phyloP scores from a whole-genome alignment of 2,329 filamentous ascomycete species.

The Fusarium sublunatum region DNA sequence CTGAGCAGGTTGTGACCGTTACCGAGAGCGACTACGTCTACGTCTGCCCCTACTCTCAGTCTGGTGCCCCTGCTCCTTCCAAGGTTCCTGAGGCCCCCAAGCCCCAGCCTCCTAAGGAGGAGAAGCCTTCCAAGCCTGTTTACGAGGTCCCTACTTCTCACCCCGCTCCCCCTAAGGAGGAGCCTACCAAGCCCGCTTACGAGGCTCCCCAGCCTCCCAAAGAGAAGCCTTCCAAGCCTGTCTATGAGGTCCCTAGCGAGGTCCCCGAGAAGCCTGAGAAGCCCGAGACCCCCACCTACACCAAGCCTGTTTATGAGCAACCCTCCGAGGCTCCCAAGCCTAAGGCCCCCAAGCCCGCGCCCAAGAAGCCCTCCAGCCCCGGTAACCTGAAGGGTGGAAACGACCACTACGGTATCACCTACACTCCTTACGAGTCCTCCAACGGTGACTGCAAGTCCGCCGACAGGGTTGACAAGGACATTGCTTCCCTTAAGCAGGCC shows the following conservation, averaged over 20 bases:
- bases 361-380: conserved; percentile 41
- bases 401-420: conserved; percentile 79
- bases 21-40: conserved; percentile 75
- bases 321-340: conserved; percentile 43
- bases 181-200: conserved; percentile 30
- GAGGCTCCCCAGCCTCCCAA: conserved; percentile 36
- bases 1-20: conserved; percentile 73
- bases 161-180: conserved; percentile 36
- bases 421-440: conserved; percentile 75
- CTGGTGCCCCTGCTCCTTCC: conserved; percentile 49
- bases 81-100: conserved; percentile 30
- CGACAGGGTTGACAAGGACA: conserved; percentile 67
- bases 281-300: conserved; percentile 21
- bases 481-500: conserved; percentile 69
- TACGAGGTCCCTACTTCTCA: conserved; percentile 22
- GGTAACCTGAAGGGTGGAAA: conserved; percentile 56
- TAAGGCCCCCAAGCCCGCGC: conserved; percentile 36
- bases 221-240: conserved; percentile 27
- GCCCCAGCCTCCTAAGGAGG: conserved; percentile 40
- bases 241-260: conserved; percentile 26
- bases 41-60: conserved; percentile 74
- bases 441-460: conserved; percentile 73
- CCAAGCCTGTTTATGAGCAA: conserved; percentile 25
- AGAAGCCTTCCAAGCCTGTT: conserved; percentile 31
- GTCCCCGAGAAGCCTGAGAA: conserved; percentile 12